Evolutionary conservation across 2,329 filamentous ascomycete species (phyloP), one percentile per base, ranked within the genome.

Genomic region (Chaetomium strumarium): DNA sequence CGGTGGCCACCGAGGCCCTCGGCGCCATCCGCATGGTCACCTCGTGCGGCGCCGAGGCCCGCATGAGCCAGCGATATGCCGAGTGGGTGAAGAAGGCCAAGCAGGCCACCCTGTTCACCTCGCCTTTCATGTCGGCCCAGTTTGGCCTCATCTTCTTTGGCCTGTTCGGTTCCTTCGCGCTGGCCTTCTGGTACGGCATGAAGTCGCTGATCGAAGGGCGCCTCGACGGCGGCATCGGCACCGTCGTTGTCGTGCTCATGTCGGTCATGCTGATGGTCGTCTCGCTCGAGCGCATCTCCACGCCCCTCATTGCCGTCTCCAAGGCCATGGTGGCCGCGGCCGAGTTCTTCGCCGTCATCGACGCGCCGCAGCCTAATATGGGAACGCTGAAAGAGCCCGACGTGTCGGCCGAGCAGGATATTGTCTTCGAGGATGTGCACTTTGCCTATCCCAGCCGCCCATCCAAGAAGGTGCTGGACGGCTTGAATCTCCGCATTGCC

Each of bases 401-500:
- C n/a, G 73, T 77, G 16, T 74, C 74, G 1, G 71, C 73, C 2
- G 68, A 66, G 6, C 68, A 70, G 16, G 77, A 85, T 47, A 84
- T 88, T 45, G 68, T 76, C 5, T 79, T 91, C 38, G 69, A 80
- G 11, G 73, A 81, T 39, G 78, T 91, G 11, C 78, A 75, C n/a
- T 90, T 91, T 62, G 79, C 85, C 2, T 91, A 91, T 61, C 87
- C 87, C 0, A 81, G 72, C 45, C 74, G 84, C 12, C 80, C 82
- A 0, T 76, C 83, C 53, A 77, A 84, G 55, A 81, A 80, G 60
- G 79, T 88, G 0, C 67, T 88, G 1, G 76, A 86, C 58, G 69
- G 75, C 2, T 66, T 88, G 2, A 74, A 77, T 59, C 67, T 88
- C 9, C 71, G 66, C 0, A 79, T 89, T 51, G 73, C 79, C 54